Percentiles rank a stretch among this genome's conserved stretches.
phyloP scores from a whole-genome alignment of 2,329 filamentous ascomycete genomes.

The Coleophoma crateriformis region DNA sequence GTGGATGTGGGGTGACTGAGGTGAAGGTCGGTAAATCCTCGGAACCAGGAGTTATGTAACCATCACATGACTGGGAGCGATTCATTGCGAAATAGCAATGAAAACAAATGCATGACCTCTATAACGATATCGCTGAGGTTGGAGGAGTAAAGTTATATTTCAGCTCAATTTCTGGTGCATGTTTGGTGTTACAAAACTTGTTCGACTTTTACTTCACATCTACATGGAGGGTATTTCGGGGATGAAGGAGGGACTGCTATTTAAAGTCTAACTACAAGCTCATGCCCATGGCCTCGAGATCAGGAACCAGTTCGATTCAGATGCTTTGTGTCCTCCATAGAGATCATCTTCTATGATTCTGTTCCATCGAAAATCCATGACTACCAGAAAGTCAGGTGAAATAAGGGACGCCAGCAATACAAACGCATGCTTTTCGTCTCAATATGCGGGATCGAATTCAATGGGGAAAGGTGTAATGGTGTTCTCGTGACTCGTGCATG shows the following conservation, averaged over 20 bases:
- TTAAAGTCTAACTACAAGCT: constrained; percentile 27
- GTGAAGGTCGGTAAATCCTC: not conserved
- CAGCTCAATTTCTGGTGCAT: no score
- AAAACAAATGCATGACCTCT: no score
- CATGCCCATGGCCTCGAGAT: constrained; percentile 6
- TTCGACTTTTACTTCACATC: no score
- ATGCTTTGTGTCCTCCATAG: constrained; percentile 13
- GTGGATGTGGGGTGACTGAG: not conserved
- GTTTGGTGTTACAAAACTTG: no score
- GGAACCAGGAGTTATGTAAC: not conserved
- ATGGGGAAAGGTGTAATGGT: not conserved
- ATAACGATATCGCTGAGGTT: no score
- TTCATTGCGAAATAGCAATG: no score
- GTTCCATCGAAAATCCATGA: constrained; percentile 6
- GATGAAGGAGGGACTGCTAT: constrained; percentile 26
- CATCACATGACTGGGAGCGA: no score
- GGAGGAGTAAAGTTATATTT: no score
- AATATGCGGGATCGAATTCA: not conserved
- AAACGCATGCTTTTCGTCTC: no score
- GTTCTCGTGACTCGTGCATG: constrained; percentile 20
- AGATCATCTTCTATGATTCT: constrained; percentile 19
- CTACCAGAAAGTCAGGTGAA: not conserved
- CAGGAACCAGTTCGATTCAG: constrained; percentile 9
- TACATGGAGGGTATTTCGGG: constrained; percentile 1
- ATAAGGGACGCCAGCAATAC: no score